A percentile compares a stretch with the other conserved stretches of the same genome.
Evolutionary conservation across 345 rosid species (phyloP).

Genomic region (Passiflora organensis): DNA sequence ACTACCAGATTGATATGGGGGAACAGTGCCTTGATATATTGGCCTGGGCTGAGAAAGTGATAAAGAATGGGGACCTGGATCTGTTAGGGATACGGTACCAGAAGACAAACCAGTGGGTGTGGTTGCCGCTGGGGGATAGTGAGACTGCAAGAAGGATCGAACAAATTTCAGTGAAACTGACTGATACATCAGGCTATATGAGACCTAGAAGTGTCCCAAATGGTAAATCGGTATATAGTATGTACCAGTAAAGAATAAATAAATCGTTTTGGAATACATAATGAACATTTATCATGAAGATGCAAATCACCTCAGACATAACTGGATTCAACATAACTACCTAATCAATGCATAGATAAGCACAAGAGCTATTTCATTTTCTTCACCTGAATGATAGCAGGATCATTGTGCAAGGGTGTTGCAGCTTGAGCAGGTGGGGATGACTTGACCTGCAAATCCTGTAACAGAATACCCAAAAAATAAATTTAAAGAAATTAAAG

Average conservation of each 20-base stretch:
- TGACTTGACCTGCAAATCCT: conserved; percentile 40
- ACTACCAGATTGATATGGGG: conserved; percentile 30
- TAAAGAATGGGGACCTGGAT: conserved; percentile 17
- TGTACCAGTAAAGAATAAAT: not conserved
- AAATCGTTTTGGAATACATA: not conserved
- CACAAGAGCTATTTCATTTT: not conserved
- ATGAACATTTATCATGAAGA: not conserved
- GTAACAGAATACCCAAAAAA: conserved; percentile 4
- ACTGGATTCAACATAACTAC: not conserved
- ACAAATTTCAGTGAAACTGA: not conserved
- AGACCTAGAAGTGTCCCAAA: not conserved
- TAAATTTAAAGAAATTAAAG: not conserved
- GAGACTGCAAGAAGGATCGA: conserved; percentile 31
- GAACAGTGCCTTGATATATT: conserved; percentile 28
- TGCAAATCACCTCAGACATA: not conserved
- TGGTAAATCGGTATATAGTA: not conserved
- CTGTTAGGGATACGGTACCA: conserved; percentile 24
- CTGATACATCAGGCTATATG: not conserved
- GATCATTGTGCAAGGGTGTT: conserved; percentile 25
- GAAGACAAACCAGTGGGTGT: conserved; percentile 29
- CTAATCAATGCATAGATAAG: not conserved
- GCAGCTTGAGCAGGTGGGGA: conserved; percentile 31
- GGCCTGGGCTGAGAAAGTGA: conserved; percentile 24
- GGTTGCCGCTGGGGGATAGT: conserved; percentile 28
- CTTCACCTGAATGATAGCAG: conserved; percentile 36